Conservation (phyloP, 192 early-diverging fungal species). For the Coemansia brasiliensis region DNA sequence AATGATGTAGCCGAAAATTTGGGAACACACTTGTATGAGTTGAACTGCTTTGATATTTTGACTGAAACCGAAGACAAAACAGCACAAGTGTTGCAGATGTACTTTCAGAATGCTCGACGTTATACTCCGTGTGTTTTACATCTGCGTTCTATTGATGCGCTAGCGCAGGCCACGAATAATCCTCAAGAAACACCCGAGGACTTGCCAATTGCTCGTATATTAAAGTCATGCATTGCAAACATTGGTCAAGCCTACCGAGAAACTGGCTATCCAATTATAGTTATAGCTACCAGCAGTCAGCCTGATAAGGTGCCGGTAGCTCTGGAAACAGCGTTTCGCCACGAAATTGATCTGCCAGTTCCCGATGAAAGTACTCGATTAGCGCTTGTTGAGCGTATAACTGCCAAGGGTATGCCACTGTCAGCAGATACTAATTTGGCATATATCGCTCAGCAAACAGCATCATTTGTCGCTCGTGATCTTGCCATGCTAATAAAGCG, state of each 20-base stretch:
- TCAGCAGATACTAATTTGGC: constrained; percentile 77
- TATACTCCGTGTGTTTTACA: constrained; percentile 84
- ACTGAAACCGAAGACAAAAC: constrained; percentile 83
- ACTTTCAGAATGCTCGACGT: constrained; percentile 74
- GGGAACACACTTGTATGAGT: constrained; percentile 76
- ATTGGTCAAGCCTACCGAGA: constrained; percentile 26
- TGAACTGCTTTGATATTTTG: constrained; percentile 76
- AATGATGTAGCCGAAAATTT: constrained; percentile 65
- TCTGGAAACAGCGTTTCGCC: constrained; percentile 75
- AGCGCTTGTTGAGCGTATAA: constrained; percentile 64
- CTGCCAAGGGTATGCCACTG: constrained; percentile 45
- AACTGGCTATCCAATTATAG: constrained; percentile 71
- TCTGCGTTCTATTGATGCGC: constrained; percentile 75
- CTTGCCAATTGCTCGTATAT: constrained; percentile 45
- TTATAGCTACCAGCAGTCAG: constrained; percentile 76
- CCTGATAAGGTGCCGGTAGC: constrained; percentile 77
- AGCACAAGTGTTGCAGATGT: constrained; percentile 67
- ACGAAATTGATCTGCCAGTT: constrained; percentile 72
- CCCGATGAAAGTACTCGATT: constrained; percentile 70
- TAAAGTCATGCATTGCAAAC: constrained; percentile 33
- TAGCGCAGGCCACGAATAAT: constrained; percentile 57
- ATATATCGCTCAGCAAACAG: constrained; percentile 85
- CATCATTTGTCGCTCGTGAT: constrained; percentile 86
- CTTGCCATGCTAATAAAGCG: constrained; percentile 73
- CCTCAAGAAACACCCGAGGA: constrained; percentile 41